Conservation (phyloP, 2,329 filamentous ascomycete species). For the Xylariaceae sp. region DNA sequence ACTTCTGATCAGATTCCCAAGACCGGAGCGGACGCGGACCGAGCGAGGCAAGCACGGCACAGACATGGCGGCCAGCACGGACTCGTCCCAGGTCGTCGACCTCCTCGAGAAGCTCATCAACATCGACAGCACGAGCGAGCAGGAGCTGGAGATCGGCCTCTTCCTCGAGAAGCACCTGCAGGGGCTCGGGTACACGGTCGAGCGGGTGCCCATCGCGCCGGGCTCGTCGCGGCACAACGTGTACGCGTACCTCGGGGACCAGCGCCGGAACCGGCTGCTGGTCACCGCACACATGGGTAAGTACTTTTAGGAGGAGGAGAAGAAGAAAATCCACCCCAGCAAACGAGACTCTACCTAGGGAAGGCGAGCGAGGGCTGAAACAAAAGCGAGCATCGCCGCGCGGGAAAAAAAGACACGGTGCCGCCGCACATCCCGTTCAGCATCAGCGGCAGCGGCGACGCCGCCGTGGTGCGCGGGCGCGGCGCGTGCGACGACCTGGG, state of each 20-base stretch:
- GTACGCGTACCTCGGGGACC: conserved; percentile 29
- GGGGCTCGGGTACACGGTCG: conserved; percentile 27
- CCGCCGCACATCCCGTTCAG: conserved; percentile 47
- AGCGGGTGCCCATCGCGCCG: conserved; percentile 26
- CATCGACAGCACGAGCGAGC: conserved; percentile 29
- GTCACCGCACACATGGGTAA: conserved; percentile 29
- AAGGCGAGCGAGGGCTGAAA: no score
- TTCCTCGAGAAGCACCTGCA: conserved; percentile 26
- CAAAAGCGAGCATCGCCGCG: no score
- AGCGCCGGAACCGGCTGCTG: conserved; percentile 23
- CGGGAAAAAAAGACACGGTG: no score
- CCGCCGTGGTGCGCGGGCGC: conserved; percentile 36
- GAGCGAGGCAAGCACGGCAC: no score
- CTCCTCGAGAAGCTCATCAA: conserved; percentile 28
- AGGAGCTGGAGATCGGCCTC: conserved; percentile 27
- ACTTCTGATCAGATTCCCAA: no score
- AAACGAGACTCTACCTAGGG: no score
- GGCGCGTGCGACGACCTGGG: conserved; percentile 31
- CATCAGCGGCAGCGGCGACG: no score
- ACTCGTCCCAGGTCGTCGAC: conserved; percentile 12
- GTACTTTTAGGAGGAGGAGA: no score
- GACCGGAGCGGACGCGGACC: no score
- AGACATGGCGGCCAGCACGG: conserved; percentile 11
- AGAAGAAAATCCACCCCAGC: no score
- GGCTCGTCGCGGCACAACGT: conserved; percentile 28